phyloP scores from a whole-genome alignment of 108 stramenopile genomes.

The Cyclotella atomus region DNA sequence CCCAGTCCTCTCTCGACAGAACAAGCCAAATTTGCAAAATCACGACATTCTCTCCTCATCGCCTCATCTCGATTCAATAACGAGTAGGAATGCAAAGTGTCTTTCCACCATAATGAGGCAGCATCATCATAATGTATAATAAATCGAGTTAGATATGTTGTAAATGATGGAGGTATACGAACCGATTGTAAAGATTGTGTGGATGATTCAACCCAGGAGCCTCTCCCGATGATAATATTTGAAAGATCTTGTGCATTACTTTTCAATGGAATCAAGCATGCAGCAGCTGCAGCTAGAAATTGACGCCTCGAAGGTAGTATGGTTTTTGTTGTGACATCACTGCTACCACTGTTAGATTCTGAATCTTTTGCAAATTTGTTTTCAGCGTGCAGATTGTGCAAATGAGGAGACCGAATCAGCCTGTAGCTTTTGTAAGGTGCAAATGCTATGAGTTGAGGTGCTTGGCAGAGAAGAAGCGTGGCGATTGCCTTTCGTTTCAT shows the following conservation, averaged over 20 bases:
- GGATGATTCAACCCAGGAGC: not conserved
- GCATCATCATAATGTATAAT: conserved; percentile 72
- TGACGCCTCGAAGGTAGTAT: not conserved
- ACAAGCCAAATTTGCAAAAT: conserved; percentile 68
- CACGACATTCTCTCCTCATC: conserved; percentile 41
- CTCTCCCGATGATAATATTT: not conserved
- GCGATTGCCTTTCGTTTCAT: too few relatives aligned
- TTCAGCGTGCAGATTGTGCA: too few relatives aligned
- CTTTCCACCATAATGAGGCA: conserved; percentile 67
- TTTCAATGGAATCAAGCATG: conserved; percentile 4
- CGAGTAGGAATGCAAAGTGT: conserved; percentile 43
- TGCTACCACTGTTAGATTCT: too few relatives aligned
- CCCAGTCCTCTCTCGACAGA: conserved; percentile 57
- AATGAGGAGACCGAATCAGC: too few relatives aligned
- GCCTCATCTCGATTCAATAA: conserved; percentile 55
- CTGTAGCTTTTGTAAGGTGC: too few relatives aligned
- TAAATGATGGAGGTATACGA: conserved; percentile 68
- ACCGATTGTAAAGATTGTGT: not conserved
- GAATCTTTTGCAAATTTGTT: too few relatives aligned
- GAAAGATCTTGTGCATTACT: conserved; percentile 3
- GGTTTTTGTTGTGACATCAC: too few relatives aligned
- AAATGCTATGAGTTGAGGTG: too few relatives aligned
- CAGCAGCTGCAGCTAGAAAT: not conserved
- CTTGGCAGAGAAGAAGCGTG: too few relatives aligned
- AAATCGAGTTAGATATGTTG: conserved; percentile 73